Evolutionary conservation across 148 eudicot genomes (phyloP), one percentile per base, ranked within the genome.

Genomic region (Silene latifolia): DNA sequence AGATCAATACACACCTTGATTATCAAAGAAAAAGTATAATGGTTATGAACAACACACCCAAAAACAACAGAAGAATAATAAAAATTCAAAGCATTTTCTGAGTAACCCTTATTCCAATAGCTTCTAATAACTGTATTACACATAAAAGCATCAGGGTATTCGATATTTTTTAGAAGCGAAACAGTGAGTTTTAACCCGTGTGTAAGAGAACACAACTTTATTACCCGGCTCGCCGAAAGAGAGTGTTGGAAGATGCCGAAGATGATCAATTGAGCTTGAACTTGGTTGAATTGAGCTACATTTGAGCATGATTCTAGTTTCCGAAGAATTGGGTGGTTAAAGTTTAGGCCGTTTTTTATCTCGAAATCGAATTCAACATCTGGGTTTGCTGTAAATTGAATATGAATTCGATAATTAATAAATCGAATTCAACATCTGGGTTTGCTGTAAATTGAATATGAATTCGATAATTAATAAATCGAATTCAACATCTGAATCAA

Each of bases 241-340:
- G 93, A 48, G 59, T 89, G 82, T 24, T 87, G 85, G 57, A 87
- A 82, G 39, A 89, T 73, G 71, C 82, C 86, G 48, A 83, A 84
- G 57, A 84, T 48, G 18, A 80, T 69, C 67, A 89, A 82, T 72
- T 89, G 93, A 77, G 85, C 35, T 12, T 83, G 90, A 46, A 83
- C 64, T 84, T 89, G 90, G 35, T 84, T 69, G 79, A 89, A 87
- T 54, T 85, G 80, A 23, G n/a, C 62, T 25, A 85, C 32, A 57
- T 47, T 66, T 27, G 20, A 53, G 78, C 69, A 80, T 3, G 85
- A 77, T 6, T n/a, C n/a, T n/a, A n/a, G n/a, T n/a, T n/a, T n/a
- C n/a, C n/a, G n/a, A n/a, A n/a, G n/a, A n/a, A n/a, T 89, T 62
- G 87, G 90, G 77, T 89, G 86, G 78, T 72, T 69, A 12, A 85